A percentile compares a stretch with the other conserved stretches of the same genome.
These are phyloP conservation scores for Alternaria arborescens DNA, from an alignment of 2,329 filamentous ascomycete species.

Conservation along the genomic window DNA sequence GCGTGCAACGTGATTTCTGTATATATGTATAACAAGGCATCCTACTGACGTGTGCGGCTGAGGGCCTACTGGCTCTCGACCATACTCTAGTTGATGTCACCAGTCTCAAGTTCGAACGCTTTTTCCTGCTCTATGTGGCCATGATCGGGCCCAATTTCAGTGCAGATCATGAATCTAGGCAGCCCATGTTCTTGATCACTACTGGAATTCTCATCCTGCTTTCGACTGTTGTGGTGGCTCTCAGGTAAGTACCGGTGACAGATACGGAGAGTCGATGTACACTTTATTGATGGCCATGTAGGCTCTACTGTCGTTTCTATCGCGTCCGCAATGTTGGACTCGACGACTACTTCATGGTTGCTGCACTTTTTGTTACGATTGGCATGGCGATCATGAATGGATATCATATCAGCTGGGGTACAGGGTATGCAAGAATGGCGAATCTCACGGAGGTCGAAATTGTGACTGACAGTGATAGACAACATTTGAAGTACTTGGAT, in stretches of 20 bases:
- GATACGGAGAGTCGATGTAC: too few species aligned
- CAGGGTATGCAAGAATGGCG: constrained; percentile 1
- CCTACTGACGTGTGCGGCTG: neutral
- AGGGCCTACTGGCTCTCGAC: neutral
- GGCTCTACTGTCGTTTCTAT: too few species aligned
- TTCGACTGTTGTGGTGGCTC: too few species aligned
- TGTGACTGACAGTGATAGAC: neutral
- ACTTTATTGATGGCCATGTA: too few species aligned
- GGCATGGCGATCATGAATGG: constrained; percentile 9
- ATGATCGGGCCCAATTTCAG: neutral
- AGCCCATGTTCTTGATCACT: constrained; percentile 1
- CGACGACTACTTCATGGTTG: neutral
- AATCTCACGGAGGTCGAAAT: too few species aligned
- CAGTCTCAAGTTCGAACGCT: neutral
- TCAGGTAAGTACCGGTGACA: too few species aligned
- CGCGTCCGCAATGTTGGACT: neutral
- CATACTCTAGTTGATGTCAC: neutral
- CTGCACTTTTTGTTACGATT: constrained; percentile 3
- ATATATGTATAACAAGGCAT: neutral
- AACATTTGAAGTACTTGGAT: neutral
- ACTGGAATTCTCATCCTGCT: neutral
- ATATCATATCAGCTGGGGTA: constrained; percentile 9
- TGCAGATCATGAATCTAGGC: neutral
- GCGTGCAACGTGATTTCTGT: neutral
- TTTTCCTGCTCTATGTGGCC: neutral